Conservation (phyloP, 2,329 filamentous ascomycete species). For the Trichoderma breve region DNA sequence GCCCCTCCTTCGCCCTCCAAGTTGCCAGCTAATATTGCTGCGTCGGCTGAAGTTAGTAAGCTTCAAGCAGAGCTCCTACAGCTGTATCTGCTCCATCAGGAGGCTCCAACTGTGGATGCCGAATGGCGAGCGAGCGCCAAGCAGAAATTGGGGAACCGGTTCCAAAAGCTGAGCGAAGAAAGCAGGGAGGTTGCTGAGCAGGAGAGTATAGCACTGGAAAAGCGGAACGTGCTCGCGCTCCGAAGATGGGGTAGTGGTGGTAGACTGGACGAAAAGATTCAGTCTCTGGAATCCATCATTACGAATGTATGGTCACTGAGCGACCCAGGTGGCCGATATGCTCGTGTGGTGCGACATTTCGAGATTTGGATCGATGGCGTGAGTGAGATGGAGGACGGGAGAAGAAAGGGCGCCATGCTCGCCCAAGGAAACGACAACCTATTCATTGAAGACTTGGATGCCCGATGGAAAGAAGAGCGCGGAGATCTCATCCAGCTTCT, state of each 20-base stretch:
- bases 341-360: constrained; percentile 54
- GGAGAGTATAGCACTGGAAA: constrained; percentile 47
- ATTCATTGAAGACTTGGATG: constrained; percentile 56
- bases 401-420: constrained; percentile 37
- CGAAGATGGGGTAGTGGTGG: constrained; percentile 47
- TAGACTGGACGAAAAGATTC: constrained; percentile 55
- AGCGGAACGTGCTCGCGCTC: constrained; percentile 52
- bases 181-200: constrained; percentile 35
- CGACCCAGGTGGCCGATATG: constrained; percentile 55
- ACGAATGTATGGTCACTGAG: constrained; percentile 57
- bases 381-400: constrained; percentile 46
- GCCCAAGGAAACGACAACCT: constrained; percentile 38
- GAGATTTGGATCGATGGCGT: constrained; percentile 56
- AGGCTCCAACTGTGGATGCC: constrained; percentile 42
- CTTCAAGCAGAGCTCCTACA: constrained; percentile 65
- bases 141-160: constrained; percentile 45
- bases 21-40: constrained; percentile 57
- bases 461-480: constrained; percentile 59
- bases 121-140: constrained; percentile 59
- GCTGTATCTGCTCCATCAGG: constrained; percentile 61
- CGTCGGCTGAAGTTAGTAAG: constrained; percentile 55
- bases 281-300: constrained; percentile 55
- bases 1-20: constrained; percentile 62
- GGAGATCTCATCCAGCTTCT: constrained; percentile 51
- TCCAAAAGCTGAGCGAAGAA: constrained; percentile 39